Evolutionary conservation across 805 yeast species (phyloP).

Genomic region (Danielia reshetovae): DNA sequence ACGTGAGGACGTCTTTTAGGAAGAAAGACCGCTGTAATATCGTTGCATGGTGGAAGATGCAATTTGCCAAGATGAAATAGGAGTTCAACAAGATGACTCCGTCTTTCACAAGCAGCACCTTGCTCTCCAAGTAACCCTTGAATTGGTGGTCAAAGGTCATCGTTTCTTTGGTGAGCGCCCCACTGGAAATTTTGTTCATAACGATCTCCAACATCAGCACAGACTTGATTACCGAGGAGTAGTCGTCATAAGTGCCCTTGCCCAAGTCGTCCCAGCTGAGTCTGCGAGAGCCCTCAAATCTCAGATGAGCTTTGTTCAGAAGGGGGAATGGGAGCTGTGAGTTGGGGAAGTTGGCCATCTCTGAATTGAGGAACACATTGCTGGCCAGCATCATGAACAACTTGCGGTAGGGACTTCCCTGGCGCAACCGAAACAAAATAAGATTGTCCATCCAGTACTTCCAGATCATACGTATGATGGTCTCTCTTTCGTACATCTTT

Average conservation of each 20-base stretch:
- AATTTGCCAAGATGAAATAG: constrained; percentile 27
- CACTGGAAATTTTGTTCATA: constrained; percentile 10
- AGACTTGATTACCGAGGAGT: constrained; percentile 11
- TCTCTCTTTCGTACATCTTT: constrained; percentile 22
- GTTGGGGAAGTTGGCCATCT: constrained; percentile 6
- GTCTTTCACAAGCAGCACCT: constrained; percentile 7
- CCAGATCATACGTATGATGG: constrained; percentile 23
- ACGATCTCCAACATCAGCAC: constrained; percentile 9
- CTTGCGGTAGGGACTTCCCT: constrained; percentile 19
- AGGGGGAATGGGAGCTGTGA: constrained; percentile 19
- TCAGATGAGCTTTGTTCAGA: constrained; percentile 7
- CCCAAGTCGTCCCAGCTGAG: constrained; percentile 2
- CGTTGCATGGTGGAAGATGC: constrained; percentile 25
- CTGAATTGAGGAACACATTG: constrained; percentile 8
- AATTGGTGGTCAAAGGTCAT: constrained; percentile 5
- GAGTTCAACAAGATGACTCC: constrained; percentile 32
- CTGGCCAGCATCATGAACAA: constrained; percentile 5
- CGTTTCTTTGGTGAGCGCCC: constrained; percentile 4
- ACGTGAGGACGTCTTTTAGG: constrained; percentile 31
- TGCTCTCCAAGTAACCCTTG: constrained; percentile 3
- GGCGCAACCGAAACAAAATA: constrained; percentile 11
- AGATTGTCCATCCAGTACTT: constrained; percentile 15
- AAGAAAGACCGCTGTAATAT: constrained; percentile 15
- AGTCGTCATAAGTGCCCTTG: constrained; percentile 7
- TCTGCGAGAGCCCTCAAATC: constrained; percentile 2